Evolutionary conservation across 2,329 filamentous ascomycete species (phyloP).

Genomic region (Aspergillus tamarii): DNA sequence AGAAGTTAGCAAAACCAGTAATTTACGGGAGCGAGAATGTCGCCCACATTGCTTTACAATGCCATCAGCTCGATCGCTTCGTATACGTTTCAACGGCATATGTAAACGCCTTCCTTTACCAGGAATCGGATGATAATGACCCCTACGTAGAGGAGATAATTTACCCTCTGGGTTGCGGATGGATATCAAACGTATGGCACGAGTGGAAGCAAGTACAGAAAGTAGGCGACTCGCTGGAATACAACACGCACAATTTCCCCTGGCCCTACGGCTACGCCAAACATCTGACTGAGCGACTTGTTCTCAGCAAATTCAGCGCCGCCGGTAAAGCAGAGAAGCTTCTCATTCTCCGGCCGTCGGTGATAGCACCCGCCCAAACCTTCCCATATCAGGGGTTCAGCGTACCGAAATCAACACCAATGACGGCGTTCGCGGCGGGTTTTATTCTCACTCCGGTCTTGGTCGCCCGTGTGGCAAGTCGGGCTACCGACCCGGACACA

Average conservation of each 20-base stretch:
- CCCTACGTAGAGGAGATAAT: conserved; percentile 17
- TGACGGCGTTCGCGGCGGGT: conserved; percentile 1
- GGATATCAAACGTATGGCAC: neutral
- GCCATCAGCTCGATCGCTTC: conserved; percentile 17
- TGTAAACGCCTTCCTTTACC: conserved; percentile 18
- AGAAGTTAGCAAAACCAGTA: neutral
- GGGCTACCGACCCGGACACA: neutral
- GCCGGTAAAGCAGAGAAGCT: conserved; percentile 2
- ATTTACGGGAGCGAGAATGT: conserved; percentile 15
- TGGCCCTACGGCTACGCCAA: conserved; percentile 23
- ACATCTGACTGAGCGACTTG: conserved; percentile 17
- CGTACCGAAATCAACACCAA: conserved; percentile 15
- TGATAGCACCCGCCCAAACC: conserved; percentile 14
- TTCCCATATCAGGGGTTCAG: conserved; percentile 13
- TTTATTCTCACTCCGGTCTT: conserved; percentile 1
- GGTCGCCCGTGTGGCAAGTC: neutral
- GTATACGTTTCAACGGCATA: conserved; percentile 26
- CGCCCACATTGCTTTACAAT: conserved; percentile 13
- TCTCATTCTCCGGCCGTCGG: conserved; percentile 19
- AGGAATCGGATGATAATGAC: neutral
- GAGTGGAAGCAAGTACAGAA: conserved; percentile 10
- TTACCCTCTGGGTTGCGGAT: conserved; percentile 9
- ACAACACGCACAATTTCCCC: conserved; percentile 14
- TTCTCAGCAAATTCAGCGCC: neutral
- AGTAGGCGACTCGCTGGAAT: conserved; percentile 2